Conservation (phyloP, 768 basidiomycete genomes). For the Tylopilus felleus region DNA sequence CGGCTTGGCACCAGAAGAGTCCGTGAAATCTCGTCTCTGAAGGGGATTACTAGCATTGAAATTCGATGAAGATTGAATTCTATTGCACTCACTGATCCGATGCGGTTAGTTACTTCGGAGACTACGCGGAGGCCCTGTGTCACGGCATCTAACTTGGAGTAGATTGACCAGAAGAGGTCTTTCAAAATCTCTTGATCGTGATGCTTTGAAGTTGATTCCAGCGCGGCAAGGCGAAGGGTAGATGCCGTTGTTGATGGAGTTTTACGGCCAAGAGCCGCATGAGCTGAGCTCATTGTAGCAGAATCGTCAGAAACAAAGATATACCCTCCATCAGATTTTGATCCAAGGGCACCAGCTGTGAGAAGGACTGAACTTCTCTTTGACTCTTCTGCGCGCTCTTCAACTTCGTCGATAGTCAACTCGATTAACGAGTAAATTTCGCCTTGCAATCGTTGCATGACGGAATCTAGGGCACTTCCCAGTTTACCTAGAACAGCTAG, state of each 20-base stretch:
- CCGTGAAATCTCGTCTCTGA: slow-evolving; percentile 88
- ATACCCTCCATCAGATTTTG: slow-evolving; percentile 51
- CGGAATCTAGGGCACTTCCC: slow-evolving; percentile 75
- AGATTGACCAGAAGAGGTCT: slow-evolving; percentile 97
- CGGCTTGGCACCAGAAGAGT: slow-evolving; percentile 74
- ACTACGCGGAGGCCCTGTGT: slow-evolving; percentile 86
- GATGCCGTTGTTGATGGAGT: slow-evolving; percentile 43
- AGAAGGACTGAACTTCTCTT: slow-evolving; percentile 44
- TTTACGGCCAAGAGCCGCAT: slow-evolving; percentile 24
- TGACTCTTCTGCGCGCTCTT: slow-evolving; percentile 83
- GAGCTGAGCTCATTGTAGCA: slow-evolving; percentile 19
- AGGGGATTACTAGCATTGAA: neutral
- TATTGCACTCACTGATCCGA: slow-evolving; percentile 71
- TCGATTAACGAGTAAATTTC: slow-evolving; percentile 89
- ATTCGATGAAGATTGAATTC: neutral
- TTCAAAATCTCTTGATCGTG: slow-evolving; percentile 80
- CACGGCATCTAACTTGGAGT: slow-evolving; percentile 93
- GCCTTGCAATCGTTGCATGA: slow-evolving; percentile 75
- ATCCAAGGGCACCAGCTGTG: slow-evolving; percentile 35
- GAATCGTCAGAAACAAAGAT: slow-evolving; percentile 37
- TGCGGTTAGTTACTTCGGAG: slow-evolving; percentile 86
- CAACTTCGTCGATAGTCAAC: slow-evolving; percentile 83
- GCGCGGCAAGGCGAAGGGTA: slow-evolving; percentile 60
- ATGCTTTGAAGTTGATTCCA: slow-evolving; percentile 70
- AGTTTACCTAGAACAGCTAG: slow-evolving; percentile 87